Conservation (phyloP, 495 filamentous ascomycete genomes). For the Hapsidospora chrysogenum region DNA sequence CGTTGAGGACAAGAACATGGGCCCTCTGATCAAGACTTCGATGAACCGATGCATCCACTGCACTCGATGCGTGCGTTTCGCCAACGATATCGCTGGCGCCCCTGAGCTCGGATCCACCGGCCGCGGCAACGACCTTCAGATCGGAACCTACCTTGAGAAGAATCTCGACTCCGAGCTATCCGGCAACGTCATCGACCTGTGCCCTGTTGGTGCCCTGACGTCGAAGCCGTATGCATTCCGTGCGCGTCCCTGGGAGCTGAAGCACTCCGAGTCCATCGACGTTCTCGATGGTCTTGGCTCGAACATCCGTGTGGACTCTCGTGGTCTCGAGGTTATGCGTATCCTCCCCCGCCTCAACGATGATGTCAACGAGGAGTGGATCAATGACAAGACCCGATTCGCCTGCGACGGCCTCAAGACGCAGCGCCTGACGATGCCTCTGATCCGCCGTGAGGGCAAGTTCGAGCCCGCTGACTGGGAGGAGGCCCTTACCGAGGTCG, state of each 20-base stretch:
- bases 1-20: constrained; percentile 98
- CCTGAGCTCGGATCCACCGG: constrained; percentile 88
- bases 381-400: constrained; percentile 94
- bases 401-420: constrained; percentile 95
- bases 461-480: constrained; percentile 90
- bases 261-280: constrained; percentile 85
- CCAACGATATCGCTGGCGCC: constrained; percentile 91
- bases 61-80: constrained; percentile 92
- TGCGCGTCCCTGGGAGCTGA: constrained; percentile 88
- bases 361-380: constrained; percentile 98
- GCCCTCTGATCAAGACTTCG: constrained; percentile 97
- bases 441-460: constrained; percentile 73
- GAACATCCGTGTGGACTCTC: constrained; percentile 79
- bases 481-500: constrained; percentile 76
- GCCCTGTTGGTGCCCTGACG: constrained; percentile 88
- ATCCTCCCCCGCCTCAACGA: constrained; percentile 86
- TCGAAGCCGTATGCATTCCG: constrained; percentile 98
- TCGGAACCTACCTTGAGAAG: constrained; percentile 90
- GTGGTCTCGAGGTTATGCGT: constrained; percentile 94
- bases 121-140: constrained; percentile 92
- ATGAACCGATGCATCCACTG: constrained; percentile 99
- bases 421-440: constrained; percentile 78
- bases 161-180: constrained; percentile 87
- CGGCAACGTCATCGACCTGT: constrained; percentile 94
- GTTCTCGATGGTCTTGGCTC: constrained; percentile 87